Percentiles rank a stretch among this genome's conserved stretches.
Conservation (phyloP, 768 basidiomycete species). For the Phylloporus rhodoxanthus region DNA sequence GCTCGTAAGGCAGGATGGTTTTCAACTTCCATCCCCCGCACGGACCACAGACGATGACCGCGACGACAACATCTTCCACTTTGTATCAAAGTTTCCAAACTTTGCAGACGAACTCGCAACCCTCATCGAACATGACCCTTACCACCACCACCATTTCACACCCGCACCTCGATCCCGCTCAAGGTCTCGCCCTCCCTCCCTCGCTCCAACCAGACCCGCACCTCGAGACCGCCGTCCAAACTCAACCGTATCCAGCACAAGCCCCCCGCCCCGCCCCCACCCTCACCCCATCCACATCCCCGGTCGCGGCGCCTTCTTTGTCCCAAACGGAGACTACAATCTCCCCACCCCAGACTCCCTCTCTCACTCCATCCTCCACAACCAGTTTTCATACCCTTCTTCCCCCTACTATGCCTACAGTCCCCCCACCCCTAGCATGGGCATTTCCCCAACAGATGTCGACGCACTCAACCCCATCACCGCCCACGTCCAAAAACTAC, state of each 20-base stretch:
- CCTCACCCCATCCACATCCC: conserved; percentile 74
- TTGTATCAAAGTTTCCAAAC: conserved; percentile 48
- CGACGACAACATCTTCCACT: conserved; percentile 33
- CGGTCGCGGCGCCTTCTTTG: conserved; percentile 32
- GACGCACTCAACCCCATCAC: conserved; percentile 21
- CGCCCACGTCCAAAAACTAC: conserved; percentile 2
- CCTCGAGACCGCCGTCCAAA: conserved; percentile 52
- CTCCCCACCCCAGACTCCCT: conserved; percentile 40
- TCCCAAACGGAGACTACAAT: conserved; percentile 35
- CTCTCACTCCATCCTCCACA: conserved; percentile 29
- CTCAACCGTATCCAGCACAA: conserved; percentile 49
- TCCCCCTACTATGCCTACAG: conserved; percentile 26
- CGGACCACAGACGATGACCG: conserved; percentile 26
- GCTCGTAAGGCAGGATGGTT: conserved; percentile 63
- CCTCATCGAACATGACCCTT: conserved; percentile 40
- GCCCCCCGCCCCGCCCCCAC: conserved; percentile 40
- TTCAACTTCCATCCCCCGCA: conserved; percentile 52
- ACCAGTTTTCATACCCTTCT: conserved; percentile 23
- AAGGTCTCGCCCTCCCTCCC: conserved; percentile 31
- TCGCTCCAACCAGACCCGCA: conserved; percentile 49
- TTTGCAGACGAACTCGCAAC: conserved; percentile 64
- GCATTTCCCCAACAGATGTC: conserved; percentile 25
- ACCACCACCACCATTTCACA: not conserved
- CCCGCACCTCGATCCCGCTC: conserved; percentile 43
- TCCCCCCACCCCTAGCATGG: conserved; percentile 15